phyloP scores from a whole-genome alignment of 495 filamentous ascomycete genomes.

The Cladorrhinum samala region DNA sequence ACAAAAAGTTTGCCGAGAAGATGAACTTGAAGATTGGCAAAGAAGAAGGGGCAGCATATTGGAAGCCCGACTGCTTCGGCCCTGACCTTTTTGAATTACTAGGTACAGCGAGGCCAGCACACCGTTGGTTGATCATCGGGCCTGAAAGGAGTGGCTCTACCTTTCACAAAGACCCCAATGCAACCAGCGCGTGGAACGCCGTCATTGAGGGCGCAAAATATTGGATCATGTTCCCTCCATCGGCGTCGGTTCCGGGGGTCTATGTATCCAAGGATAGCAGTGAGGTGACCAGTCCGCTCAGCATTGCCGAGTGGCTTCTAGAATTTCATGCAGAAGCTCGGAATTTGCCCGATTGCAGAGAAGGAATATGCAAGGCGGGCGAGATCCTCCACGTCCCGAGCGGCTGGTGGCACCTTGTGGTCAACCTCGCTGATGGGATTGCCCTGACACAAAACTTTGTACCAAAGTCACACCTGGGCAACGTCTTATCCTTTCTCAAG shows the following conservation, averaged over 20 bases:
- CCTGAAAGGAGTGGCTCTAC: constrained; percentile 87
- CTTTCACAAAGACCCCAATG: constrained; percentile 79
- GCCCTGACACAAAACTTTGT: constrained; percentile 97
- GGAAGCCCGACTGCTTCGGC: constrained; percentile 82
- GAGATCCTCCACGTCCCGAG: constrained; percentile 89
- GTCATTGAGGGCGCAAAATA: constrained; percentile 89
- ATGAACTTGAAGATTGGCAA: constrained; percentile 63
- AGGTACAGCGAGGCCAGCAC: constrained; percentile 73
- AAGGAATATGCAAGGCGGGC: constrained; percentile 80
- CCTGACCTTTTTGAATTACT: constrained; percentile 82
- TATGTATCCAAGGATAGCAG: constrained; percentile 88
- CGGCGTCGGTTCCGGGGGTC: constrained; percentile 65
- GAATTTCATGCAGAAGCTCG: constrained; percentile 87
- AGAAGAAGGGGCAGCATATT: constrained; percentile 57
- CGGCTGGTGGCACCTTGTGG: constrained; percentile 96
- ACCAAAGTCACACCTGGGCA: constrained; percentile 63
- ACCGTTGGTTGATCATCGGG: constrained; percentile 90
- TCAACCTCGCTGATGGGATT: constrained; percentile 76
- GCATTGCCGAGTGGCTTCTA: constrained; percentile 93
- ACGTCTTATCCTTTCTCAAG: constrained; percentile 74
- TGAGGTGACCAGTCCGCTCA: constrained; percentile 90
- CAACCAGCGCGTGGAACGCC: constrained; percentile 87
- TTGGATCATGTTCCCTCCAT: constrained; percentile 86
- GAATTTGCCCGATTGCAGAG: constrained; percentile 66
- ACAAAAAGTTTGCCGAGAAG: constrained; percentile 79